Evolutionary conservation across 176 grass and related monocot genomes (phyloP).

Genomic region (Microstegium vimineum): DNA sequence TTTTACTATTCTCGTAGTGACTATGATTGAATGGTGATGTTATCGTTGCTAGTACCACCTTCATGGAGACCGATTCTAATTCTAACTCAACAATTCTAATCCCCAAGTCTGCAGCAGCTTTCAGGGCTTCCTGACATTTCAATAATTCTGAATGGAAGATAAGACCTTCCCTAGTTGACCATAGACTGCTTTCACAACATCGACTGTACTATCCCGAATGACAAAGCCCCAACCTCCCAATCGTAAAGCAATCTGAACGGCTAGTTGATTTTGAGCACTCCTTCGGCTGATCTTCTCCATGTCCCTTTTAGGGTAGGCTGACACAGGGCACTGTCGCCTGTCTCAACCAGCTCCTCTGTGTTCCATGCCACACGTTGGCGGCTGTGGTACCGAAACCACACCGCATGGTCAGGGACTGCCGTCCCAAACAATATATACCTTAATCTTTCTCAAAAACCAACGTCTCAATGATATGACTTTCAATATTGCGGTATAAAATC

Average conservation of each 20-base stretch:
- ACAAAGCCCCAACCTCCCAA: neutral
- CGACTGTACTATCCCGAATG: neutral
- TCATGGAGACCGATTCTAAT: too few relatives aligned
- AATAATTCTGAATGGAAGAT: neutral
- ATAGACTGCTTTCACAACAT: neutral
- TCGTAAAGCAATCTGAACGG: neutral
- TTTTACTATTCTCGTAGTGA: too few relatives aligned
- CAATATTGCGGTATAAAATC: neutral
- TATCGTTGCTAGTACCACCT: too few relatives aligned
- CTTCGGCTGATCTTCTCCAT: neutral
- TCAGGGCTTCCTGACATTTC: neutral
- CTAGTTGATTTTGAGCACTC: neutral
- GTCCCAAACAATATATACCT: too few relatives aligned
- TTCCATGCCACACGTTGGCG: neutral
- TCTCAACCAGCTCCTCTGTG: neutral
- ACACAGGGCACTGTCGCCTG: neutral
- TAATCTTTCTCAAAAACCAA: too few relatives aligned
- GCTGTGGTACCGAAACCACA: too few relatives aligned
- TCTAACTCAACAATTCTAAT: neutral
- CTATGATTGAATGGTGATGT: too few relatives aligned
- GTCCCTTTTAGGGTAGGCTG: neutral
- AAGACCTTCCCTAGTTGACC: neutral
- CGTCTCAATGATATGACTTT: neutral
- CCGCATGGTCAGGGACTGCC: too few relatives aligned
- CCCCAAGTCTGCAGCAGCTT: neutral